Base-by-base conservation (phyloP, 2,329 filamentous ascomycete species). In the Scedosporium boydii region DNA sequence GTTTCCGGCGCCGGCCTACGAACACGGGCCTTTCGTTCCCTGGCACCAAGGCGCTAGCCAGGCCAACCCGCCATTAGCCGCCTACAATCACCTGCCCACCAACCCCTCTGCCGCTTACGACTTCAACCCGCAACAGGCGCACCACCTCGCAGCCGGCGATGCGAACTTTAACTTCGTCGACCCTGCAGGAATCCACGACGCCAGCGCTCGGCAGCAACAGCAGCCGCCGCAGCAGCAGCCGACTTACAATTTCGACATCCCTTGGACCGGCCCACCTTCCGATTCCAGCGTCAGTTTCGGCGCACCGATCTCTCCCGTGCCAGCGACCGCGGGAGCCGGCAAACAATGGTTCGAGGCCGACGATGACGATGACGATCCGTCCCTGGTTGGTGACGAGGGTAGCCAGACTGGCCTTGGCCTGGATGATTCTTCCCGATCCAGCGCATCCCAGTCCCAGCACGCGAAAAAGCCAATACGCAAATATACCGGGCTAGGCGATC, bases 121-220 rank as follows among this genome's bases (percentile, higher is more conserved):
- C 23, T 55, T 55, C 51, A 55, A 23, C 51, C 51, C 51, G 23
- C 51, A 55, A 10, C 51, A 55, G 51, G 21, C 51, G 3, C 51
- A 55, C 18, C 51, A 55, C 18, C 51, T 55, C 21, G 12, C 23
- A 16, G 51, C 18, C 18, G 23, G 51, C 51, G 51, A 55, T 26
- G 23, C 51, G 18, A 23, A 16, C 21, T 55, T 55, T n/a, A 18
- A 27, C 51, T 55, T 55, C 12, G 51, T 23, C 10, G 51, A 23
- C 51, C 18, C 51, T 26, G 21, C 51, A 55, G 51, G 18, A 14
- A 55, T 55, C 51, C 51, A 55, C 12, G 51, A 55, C 38, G 27
- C 55, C 46, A 4, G 27, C 29, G 26, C 60, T 9, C 61, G 58
- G n/a, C 56, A 53, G 21, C 61, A 62, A 14, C 60, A 58, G n/a